Evolutionary conservation across 2,329 filamentous ascomycete species (phyloP).

Genomic region (Pseudogymnoascus sp.): DNA sequence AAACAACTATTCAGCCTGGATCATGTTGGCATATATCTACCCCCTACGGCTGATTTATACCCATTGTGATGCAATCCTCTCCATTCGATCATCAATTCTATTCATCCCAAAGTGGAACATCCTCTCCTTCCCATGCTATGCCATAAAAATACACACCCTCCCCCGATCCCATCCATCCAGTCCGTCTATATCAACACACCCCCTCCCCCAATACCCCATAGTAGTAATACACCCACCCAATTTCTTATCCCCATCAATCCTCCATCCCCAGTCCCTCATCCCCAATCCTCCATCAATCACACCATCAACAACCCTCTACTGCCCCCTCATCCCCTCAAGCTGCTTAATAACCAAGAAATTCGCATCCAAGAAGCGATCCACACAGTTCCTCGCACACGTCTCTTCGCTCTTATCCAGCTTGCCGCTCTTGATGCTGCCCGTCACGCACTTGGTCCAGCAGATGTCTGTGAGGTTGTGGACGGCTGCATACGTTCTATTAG

Average conservation of each 20-base stretch:
- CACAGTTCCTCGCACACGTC: slow-evolving; percentile 82
- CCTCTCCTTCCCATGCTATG: neutral
- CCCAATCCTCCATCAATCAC: neutral
- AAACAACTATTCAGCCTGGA: slow-evolving; percentile 32
- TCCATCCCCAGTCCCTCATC: neutral
- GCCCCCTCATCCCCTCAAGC: slow-evolving; percentile 55
- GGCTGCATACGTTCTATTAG: slow-evolving; percentile 49
- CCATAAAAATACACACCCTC: slow-evolving; percentile 11
- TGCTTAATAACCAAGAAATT: slow-evolving; percentile 81
- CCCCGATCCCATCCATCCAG: neutral
- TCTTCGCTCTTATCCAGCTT: slow-evolving; percentile 73
- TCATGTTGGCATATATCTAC: slow-evolving; percentile 30
- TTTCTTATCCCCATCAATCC: neutral
- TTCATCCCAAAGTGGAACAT: slow-evolving; percentile 4
- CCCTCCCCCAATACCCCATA: neutral
- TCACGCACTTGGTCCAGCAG: slow-evolving; percentile 94
- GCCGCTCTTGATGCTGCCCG: slow-evolving; percentile 61
- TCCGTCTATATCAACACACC: neutral
- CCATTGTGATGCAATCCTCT: neutral
- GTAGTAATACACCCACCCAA: neutral
- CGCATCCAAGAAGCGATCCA: slow-evolving; percentile 87
- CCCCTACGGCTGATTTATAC: slow-evolving; percentile 12
- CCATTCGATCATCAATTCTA: neutral
- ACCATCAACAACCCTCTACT: slow-evolving; percentile 12
- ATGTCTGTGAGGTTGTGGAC: slow-evolving; percentile 63